Conservation (phyloP, 306 rosid species). For the Vigna hirtella region DNA sequence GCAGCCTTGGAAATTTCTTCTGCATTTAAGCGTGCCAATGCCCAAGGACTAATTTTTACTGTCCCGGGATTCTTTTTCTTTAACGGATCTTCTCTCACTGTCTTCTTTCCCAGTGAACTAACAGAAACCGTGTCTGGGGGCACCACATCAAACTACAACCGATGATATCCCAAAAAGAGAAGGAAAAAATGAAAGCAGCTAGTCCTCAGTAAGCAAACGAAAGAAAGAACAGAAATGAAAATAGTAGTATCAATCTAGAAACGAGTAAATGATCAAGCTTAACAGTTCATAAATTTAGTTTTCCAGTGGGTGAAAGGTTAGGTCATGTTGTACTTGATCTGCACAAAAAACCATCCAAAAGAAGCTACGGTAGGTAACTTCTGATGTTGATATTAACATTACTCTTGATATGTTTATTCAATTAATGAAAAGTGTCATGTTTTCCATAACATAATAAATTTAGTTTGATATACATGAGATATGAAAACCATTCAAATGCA, state of each 20-base stretch:
- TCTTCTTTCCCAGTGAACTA: conserved; percentile 76
- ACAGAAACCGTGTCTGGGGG: conserved; percentile 91
- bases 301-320: background rate
- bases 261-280: background rate
- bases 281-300: background rate
- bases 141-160: conserved; percentile 79
- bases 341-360: background rate
- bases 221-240: conserved; percentile 18
- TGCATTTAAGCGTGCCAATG: conserved; percentile 85
- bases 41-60: conserved; percentile 95
- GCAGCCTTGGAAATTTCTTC: conserved; percentile 95
- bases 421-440: background rate
- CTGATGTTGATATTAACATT: background rate
- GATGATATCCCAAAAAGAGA: background rate
- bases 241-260: background rate
- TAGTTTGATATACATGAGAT: background rate
- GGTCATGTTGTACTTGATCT: background rate
- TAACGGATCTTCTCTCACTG: conserved; percentile 55
- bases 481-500: background rate
- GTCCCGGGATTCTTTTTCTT: conserved; percentile 79
- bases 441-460: background rate
- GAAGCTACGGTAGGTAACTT: too few relatives aligned
- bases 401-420: background rate
- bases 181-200: background rate
- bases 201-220: conserved; percentile 17